Conservation (phyloP, 768 basidiomycete species). For the Gloeophyllum trabeum region DNA sequence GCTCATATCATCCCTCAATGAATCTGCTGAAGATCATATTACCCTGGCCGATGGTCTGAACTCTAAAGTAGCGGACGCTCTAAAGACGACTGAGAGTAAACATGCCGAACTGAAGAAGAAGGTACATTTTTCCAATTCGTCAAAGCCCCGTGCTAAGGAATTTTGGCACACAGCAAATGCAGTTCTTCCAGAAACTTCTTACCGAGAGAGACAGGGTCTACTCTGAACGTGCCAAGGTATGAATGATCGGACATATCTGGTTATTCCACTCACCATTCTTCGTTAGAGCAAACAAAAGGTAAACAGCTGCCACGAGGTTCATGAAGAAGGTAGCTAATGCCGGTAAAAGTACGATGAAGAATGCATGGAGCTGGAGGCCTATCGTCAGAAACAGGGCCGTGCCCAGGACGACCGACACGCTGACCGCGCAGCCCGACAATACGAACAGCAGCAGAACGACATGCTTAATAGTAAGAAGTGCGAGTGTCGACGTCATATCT, state of each 20-base stretch:
- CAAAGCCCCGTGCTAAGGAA: constrained; percentile 1
- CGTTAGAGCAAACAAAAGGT: constrained; percentile 57
- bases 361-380: constrained; percentile 59
- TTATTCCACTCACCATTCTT: constrained; percentile 2
- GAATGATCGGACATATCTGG: constrained; percentile 6
- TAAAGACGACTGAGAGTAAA: constrained; percentile 47
- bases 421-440: constrained; percentile 61
- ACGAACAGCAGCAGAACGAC: constrained; percentile 63
- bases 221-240: constrained; percentile 59
- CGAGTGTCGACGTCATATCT: constrained; percentile 2
- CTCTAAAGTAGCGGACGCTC: constrained; percentile 49
- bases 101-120: constrained; percentile 63
- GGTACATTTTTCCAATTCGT: constrained; percentile 21
- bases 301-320: constrained; percentile 1
- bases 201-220: constrained; percentile 61
- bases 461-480: constrained; percentile 83
- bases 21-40: constrained; percentile 58
- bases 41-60: constrained; percentile 51
- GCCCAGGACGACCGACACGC: constrained; percentile 67
- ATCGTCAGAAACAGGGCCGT: constrained; percentile 74
- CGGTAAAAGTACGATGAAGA: constrained; percentile 62
- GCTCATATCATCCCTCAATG: constrained; percentile 48
- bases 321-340: constrained; percentile 2
- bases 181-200: constrained; percentile 61
- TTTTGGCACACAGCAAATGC: constrained; percentile 36